Percentiles rank a stretch among this genome's conserved stretches.
These are phyloP conservation scores for Populus pruinosa DNA, from an alignment of 345 rosid species.

Conservation along the genomic window DNA sequence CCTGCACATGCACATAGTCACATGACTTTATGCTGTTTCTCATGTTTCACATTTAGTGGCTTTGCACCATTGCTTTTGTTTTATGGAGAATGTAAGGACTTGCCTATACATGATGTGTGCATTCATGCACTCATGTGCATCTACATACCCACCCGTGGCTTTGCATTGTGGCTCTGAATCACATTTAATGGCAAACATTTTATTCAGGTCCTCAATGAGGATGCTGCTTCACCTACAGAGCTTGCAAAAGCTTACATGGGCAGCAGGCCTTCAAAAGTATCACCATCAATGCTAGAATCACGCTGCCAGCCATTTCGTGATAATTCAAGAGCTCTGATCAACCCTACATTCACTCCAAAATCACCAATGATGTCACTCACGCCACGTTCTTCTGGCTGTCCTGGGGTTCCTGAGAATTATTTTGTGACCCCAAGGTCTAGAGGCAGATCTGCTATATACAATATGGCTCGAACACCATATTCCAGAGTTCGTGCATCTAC, in stretches of 20 bases:
- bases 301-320: constrained; percentile 43
- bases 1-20: background rate
- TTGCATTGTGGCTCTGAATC: constrained; percentile 4
- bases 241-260: constrained; percentile 98
- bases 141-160: background rate
- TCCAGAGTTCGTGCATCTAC: constrained; percentile 54
- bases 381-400: constrained; percentile 45
- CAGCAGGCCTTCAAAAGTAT: constrained; percentile 68
- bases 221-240: constrained; percentile 80
- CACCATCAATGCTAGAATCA: constrained; percentile 48
- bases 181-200: constrained; percentile 19
- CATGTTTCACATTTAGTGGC: background rate
- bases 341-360: constrained; percentile 35
- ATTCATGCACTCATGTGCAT: background rate
- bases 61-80: background rate
- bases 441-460: constrained; percentile 88
- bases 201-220: constrained; percentile 64
- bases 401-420: constrained; percentile 55
- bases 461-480: constrained; percentile 87
- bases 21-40: background rate
- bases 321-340: constrained; percentile 39
- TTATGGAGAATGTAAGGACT: too few relatives aligned
- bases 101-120: background rate
- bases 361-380: constrained; percentile 49
- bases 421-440: constrained; percentile 70